phyloP scores from a whole-genome alignment of 306 rosid genomes.

The Herpetospermum pedunculosum region DNA sequence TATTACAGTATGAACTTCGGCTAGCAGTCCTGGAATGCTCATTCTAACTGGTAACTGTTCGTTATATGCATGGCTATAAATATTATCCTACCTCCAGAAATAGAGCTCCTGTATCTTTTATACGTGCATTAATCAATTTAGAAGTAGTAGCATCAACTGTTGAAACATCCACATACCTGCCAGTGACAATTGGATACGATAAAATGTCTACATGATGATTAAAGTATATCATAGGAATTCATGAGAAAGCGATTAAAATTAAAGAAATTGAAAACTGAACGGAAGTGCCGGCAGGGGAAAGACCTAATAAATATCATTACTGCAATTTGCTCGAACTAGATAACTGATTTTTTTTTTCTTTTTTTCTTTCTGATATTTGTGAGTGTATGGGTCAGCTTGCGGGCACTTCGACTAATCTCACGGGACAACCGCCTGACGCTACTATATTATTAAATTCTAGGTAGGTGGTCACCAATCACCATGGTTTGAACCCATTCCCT shows the following conservation, averaged over 20 bases:
- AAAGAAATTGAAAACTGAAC: background rate
- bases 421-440: too few species aligned
- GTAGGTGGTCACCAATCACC: too few species aligned
- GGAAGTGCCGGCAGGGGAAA: background rate
- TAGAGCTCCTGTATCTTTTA: conserved; percentile 68
- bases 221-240: background rate
- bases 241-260: background rate
- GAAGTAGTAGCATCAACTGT: conserved; percentile 83
- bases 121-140: conserved; percentile 43
- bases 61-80: background rate
- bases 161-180: conserved; percentile 90
- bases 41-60: background rate
- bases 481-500: too few species aligned
- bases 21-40: conserved; percentile 3
- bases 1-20: background rate
- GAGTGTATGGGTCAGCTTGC: too few species aligned
- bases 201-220: background rate
- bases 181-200: conserved; percentile 6
- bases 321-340: background rate
- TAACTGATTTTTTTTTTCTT: too few species aligned
- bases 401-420: too few species aligned
- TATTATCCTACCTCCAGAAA: conserved; percentile 65
- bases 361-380: too few species aligned
- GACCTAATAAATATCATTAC: background rate
- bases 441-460: too few species aligned